Evolutionary conservation across 2,329 filamentous ascomycete genomes (phyloP), one percentile per base, ranked within the genome.

Genomic region (Mariannaea elegans): DNA sequence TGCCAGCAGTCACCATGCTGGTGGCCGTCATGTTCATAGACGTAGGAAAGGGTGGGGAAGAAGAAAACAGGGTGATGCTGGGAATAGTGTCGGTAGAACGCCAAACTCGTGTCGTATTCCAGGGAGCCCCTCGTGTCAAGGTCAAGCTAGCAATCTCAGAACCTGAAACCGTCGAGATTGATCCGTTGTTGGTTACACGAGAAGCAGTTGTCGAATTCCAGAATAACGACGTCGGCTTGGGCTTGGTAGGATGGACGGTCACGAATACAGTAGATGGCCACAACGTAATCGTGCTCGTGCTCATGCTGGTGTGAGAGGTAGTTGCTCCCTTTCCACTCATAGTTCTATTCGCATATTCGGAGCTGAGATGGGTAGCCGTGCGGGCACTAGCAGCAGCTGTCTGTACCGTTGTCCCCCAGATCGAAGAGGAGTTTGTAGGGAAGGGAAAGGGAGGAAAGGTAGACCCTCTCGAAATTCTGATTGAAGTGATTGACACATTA

Each of bases 381-480:
- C 19, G 19, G 4, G 39, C 14, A 24, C 19, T 44, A 21, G 41
- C 41, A 8, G 19, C 41, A n/a, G 41, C 41, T 2, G 41, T 44
- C 41, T 44, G 21, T 9, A 44, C 13, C 36, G 36, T 39, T 39
- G 36, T 39, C 36, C 36, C 36, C 36, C 36, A 39, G 36, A 39
- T 8, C 5, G 41, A 42, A 31, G 62, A 59, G 14, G 54, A 57
- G 31, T 62, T 64, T 32, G 21, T 64, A 16, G 65, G 62, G 34
- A 67, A 61, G 2, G 65, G 65, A 4, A 64, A 48, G n/a, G 55
- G 59, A 29, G 38, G 23, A 14, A 46, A 53, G 23, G 59, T 57
- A 24, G 61, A 59, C 6, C 34, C 44, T 13, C 42, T 36, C 7
- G 65, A 59, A 27, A 64, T 44, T 14, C 59, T 65, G 32, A 46